Percentiles rank a stretch among this genome's conserved stretches.
Evolutionary conservation across 495 filamentous ascomycete species (phyloP).

Genomic region (Viridothelium virens): DNA sequence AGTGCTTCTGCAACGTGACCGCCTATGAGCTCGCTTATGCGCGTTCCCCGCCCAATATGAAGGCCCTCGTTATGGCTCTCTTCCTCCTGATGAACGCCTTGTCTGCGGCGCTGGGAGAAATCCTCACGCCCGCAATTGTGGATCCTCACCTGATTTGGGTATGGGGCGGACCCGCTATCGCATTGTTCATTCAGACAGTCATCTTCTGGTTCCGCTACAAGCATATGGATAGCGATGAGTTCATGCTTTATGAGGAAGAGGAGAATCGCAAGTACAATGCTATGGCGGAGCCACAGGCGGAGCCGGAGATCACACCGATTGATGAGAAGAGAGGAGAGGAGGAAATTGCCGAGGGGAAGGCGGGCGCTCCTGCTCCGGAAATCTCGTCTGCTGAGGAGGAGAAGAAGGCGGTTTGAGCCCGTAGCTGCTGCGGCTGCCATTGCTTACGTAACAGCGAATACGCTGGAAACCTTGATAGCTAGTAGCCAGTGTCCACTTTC

Average conservation of each 20-base stretch:
- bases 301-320: neutral
- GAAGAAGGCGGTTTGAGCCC: neutral
- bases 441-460: neutral
- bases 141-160: constrained; percentile 51
- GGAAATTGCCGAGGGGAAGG: neutral
- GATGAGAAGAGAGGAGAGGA: neutral
- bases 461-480: neutral
- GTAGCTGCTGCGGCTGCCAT: neutral
- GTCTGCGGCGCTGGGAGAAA: constrained; percentile 46
- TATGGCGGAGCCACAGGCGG: neutral
- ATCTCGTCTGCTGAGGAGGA: neutral
- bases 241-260: constrained; percentile 33
- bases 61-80: constrained; percentile 57
- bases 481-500: no score
- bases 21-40: constrained; percentile 43
- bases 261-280: neutral
- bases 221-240: constrained; percentile 41
- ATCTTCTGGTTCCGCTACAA: constrained; percentile 44
- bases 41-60: constrained; percentile 60
- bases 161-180: constrained; percentile 46
- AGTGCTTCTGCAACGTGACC: constrained; percentile 25
- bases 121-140: constrained; percentile 47
- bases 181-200: constrained; percentile 41
- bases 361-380: neutral
- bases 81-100: constrained; percentile 52